Base-by-base conservation (phyloP, 805 yeast species). In the Babjeviella inositovora region DNA sequence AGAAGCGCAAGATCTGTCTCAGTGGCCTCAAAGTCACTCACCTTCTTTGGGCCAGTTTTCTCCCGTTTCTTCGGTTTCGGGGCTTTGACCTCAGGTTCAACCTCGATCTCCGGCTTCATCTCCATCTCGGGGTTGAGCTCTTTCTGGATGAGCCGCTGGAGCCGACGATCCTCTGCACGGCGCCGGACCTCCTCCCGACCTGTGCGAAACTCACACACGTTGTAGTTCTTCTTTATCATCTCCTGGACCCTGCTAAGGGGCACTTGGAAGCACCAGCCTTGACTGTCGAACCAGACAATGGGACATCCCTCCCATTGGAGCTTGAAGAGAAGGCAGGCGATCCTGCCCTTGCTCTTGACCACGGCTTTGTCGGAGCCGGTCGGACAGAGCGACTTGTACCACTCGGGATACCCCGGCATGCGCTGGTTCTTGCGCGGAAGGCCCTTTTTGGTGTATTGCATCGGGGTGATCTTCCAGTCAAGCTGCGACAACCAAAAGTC, bases 401-500 rank as follows among this genome's bases (percentile, higher is more conserved):
- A 90, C 33, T 75, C 75, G 0, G 99, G 99, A 36, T 61, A 81
- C 0, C 95, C 97, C 0, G 93, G 92, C 22, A 81, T 40, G 35
- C 67, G 82, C 43, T 81, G 93, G 13, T 64, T 69, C 25, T 80
- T 77, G 13, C 53, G 60, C 1, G 81, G 79, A 4, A 47, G 50
- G 2, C 90, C 93, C 18, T 63, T 56, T 39, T 81, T 81, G 8
- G 73, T 79, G 19, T 69, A 32, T 24, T 69, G 60, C 1, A 61
- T 42, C 2, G 77, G 74, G 15, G 55, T 56, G 2, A 74, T 50
- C 0, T 70, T 62, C 99, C 99, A 90, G 43, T 90, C 82, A 27
- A 90, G 53, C 44, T 92, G 98, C 3, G 60, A 55, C 18, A 85
- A 53, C 98, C 98, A 92, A 0, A 93, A 93, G 39, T 87, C 96